Evolutionary conservation across 2,329 filamentous ascomycete species (phyloP).

Genomic region (Sclerotinia sclerotiorum): DNA sequence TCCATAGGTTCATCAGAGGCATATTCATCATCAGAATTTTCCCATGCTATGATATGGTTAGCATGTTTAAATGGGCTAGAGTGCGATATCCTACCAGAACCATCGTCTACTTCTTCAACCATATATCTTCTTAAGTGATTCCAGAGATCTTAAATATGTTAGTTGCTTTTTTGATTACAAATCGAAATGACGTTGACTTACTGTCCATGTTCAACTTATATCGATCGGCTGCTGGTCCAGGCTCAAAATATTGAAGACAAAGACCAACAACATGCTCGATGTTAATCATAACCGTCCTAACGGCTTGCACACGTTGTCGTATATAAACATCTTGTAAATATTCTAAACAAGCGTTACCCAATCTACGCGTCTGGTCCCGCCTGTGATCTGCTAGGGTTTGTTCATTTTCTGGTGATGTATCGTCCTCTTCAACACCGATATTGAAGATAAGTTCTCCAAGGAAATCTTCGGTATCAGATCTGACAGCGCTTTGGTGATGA

Average conservation of each 20-base stretch:
- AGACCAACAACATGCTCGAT: slow-evolving; percentile 35
- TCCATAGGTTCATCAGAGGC: slow-evolving; percentile 57
- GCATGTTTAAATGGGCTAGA: background rate
- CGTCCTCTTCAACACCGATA: slow-evolving; percentile 25
- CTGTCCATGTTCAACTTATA: slow-evolving; percentile 27
- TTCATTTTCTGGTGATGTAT: slow-evolving; percentile 26
- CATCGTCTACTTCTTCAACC: slow-evolving; percentile 43
- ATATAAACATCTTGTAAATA: slow-evolving; percentile 38
- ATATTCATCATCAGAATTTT: slow-evolving; percentile 40
- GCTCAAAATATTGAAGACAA: slow-evolving; percentile 34
- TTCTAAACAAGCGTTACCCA: slow-evolving; percentile 38
- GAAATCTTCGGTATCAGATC: slow-evolving; percentile 44
- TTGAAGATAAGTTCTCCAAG: slow-evolving; percentile 32
- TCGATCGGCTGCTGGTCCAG: slow-evolving; percentile 24
- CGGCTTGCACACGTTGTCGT: slow-evolving; percentile 33
- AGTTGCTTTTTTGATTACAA: slow-evolving; percentile 8
- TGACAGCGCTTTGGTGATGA: slow-evolving; percentile 49
- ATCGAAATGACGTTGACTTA: slow-evolving; percentile 27
- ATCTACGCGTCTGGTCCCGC: slow-evolving; percentile 26
- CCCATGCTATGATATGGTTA: slow-evolving; percentile 37
- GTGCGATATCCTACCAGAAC: slow-evolving; percentile 40
- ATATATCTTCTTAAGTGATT: slow-evolving; percentile 35
- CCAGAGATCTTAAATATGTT: slow-evolving; percentile 30
- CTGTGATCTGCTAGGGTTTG: slow-evolving; percentile 12
- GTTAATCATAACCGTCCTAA: slow-evolving; percentile 34